Evolutionary conservation across 108 stramenopile species (phyloP), one percentile per base, ranked within the genome.

Genomic region (Stephanodiscus minutulus): DNA sequence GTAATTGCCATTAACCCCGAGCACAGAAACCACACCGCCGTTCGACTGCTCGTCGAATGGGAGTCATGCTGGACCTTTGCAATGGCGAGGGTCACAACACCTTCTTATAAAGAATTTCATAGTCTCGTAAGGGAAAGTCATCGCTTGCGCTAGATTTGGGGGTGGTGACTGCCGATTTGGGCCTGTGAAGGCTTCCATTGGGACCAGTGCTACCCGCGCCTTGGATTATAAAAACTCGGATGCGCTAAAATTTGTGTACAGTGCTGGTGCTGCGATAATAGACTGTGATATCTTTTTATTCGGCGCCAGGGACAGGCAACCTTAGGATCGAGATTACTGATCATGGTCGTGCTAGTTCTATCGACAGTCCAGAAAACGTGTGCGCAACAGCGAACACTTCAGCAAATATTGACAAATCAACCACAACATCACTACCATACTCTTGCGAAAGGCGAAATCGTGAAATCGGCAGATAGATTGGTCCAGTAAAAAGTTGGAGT

Each of bases 401-500:
- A 20, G 49, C 64, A 11, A 48, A 11, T 1, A 11, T 22, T 8
- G 18, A 65, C n/a, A 3, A 0, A 18, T 17, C n/a, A 20, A 21
- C 12, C 29, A 46, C 28, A 20, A 70, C 12, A 62, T 63, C 68
- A 61, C 31, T 41, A 24, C n/a, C n/a, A n/a, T n/a, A n/a, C 46
- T 65, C n/a, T 29, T 54, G 9, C 21, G 48, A 43, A 64, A 13
- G 33, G 29, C 21, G 21, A 43, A 64, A 37, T 74, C 66, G 33
- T 72, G 66, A 57, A 35, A 60, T 31, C 66, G 41, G 27, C 17
- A 24, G 8, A 29, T 54, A 4, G 59, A 68, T 68, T 79, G 65
- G 66, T 74, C 77, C 27, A 74, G 21, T 79, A 72, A 72, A 67
- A 79, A 52, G 66, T 65, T 7, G 62, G 39, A 33, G 59, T 76